Evolutionary conservation across 2,329 filamentous ascomycete species (phyloP), one percentile per base, ranked within the genome.

Genomic region (Westerdykella ornata): DNA sequence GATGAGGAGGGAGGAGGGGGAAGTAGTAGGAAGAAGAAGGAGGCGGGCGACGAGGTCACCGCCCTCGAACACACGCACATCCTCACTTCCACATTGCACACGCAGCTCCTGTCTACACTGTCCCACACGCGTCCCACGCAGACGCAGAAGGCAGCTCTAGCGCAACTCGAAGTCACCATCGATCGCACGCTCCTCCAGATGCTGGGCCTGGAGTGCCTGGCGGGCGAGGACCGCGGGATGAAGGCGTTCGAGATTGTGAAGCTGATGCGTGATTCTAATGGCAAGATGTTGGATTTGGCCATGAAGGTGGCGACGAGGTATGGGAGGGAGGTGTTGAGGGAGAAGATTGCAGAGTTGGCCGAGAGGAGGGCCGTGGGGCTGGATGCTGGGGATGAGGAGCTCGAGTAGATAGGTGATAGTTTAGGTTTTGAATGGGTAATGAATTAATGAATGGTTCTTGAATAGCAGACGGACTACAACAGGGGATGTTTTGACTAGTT

Each of bases 221-320:
- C 92, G 52, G 88, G 88, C 34, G 92, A 98, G 65, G 89, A 97
- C 48, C 76, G 85, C 20, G 90, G 89, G 5, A 96, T 96, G 88
- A 88, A 90, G 52, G 90, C 90, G 1, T 72, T 98, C 28, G 94
- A 98, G 68, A 77, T 97, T 56, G 92, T 94, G 20, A 75, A 78
- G 47, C 72, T 98, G 57, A 85, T 98, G 82, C 78, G 77, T 34
- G 89, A 97, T 68, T 75, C 80, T 35, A 85, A 80, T 45, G 90
- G 90, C 14, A 83, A 85, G 63, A 96, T 96, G 86, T 68, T 95
- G 43, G 88, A 96, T 63, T 85, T 90, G 4, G 92, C 92, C 1
- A 80, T 81, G 42, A 95, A 94, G 74, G 80, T 98, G 37, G 92
- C 92, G 7, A 80, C 84, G 60, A 75, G 90, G 53, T 98, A 94